Conservation (phyloP, 2,329 filamentous ascomycete species). For the Lachnellula hyalina region DNA sequence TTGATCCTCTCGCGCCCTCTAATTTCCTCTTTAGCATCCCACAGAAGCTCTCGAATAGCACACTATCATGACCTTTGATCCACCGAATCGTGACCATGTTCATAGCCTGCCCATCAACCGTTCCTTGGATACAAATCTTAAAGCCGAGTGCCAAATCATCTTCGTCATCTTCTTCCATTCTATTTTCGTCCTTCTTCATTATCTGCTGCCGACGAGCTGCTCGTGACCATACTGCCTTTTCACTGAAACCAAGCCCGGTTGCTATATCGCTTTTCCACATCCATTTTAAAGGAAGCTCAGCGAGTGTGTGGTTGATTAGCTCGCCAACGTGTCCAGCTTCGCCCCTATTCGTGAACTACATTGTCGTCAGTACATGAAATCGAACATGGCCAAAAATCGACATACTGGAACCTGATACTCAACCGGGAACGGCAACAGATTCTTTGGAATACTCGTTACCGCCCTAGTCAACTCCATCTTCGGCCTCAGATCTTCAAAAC, state of each 20-base stretch:
- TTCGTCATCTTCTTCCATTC: slow-evolving; percentile 30
- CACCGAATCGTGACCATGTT: slow-evolving; percentile 57
- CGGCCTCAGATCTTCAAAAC: slow-evolving; percentile 65
- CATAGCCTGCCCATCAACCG: slow-evolving; percentile 34
- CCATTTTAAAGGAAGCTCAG: slow-evolving; percentile 26
- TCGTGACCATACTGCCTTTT: slow-evolving; percentile 31
- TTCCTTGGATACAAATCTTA: slow-evolving; percentile 43
- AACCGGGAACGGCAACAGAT: slow-evolving; percentile 48
- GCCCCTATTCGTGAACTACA: slow-evolving; percentile 1
- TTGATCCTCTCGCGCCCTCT: slow-evolving; percentile 3
- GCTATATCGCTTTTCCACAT: slow-evolving; percentile 23
- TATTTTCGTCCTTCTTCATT: slow-evolving; percentile 21
- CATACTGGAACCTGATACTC: slow-evolving; percentile 36
- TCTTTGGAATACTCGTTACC: slow-evolving; percentile 38
- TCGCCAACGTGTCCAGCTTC: slow-evolving; percentile 6
- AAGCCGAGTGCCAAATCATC: slow-evolving; percentile 51
- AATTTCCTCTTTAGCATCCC: slow-evolving; percentile 65
- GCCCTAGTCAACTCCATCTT: slow-evolving; percentile 37
- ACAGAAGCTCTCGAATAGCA: slow-evolving; percentile 81
- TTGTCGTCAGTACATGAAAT: background rate
- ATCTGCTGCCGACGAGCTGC: slow-evolving; percentile 34
- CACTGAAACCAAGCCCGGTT: slow-evolving; percentile 26
- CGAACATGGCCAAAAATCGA: background rate
- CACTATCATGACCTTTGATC: slow-evolving; percentile 68
- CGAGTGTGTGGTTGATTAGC: slow-evolving; percentile 27